These are phyloP conservation scores for Eutrema japonicum DNA, from an alignment of 345 rosid genomes.

Conservation along the genomic window DNA sequence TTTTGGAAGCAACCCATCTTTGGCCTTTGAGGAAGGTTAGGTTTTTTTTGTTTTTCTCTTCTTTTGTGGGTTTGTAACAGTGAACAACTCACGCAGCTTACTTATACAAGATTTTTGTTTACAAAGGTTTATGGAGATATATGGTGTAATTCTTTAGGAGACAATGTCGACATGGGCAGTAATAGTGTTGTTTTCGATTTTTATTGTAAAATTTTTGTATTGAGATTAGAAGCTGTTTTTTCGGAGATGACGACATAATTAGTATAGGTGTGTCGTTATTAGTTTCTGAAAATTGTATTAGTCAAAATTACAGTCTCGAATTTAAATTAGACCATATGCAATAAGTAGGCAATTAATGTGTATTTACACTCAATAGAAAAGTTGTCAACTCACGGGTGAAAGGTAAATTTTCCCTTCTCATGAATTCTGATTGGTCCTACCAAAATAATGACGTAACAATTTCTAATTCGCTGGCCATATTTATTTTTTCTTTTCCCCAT, in stretches of 20 bases:
- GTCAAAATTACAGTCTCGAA: not conserved
- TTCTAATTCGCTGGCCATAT: no score
- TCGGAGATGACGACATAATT: conserved; percentile 37
- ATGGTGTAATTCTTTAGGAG: not conserved
- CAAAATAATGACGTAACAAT: no score
- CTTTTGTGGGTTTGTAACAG: conserved; percentile 16
- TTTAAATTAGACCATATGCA: not conserved
- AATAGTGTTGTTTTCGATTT: conserved; percentile 10
- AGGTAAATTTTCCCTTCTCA: no score
- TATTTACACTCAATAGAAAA: no score
- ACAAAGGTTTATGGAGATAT: conserved; percentile 19
- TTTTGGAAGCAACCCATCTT: conserved; percentile 31
- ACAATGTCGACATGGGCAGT: conserved; percentile 35
- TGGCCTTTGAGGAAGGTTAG: conserved; percentile 30
- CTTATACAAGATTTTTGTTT: conserved; percentile 2
- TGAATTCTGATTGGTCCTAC: no score
- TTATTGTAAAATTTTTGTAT: not conserved
- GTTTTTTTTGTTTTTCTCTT: not conserved
- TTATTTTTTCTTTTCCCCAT: no score
- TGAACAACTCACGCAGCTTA: conserved; percentile 29
- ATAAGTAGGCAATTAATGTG: no score
- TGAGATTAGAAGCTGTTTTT: not conserved
- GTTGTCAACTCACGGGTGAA: no score
- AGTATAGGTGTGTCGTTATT: conserved; percentile 10
- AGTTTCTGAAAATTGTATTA: conserved; percentile 14